A percentile compares a stretch with the other conserved stretches of the same genome.
Evolutionary conservation across 148 eudicot genomes (phyloP).

Genomic region (Polygonum maritimum): DNA sequence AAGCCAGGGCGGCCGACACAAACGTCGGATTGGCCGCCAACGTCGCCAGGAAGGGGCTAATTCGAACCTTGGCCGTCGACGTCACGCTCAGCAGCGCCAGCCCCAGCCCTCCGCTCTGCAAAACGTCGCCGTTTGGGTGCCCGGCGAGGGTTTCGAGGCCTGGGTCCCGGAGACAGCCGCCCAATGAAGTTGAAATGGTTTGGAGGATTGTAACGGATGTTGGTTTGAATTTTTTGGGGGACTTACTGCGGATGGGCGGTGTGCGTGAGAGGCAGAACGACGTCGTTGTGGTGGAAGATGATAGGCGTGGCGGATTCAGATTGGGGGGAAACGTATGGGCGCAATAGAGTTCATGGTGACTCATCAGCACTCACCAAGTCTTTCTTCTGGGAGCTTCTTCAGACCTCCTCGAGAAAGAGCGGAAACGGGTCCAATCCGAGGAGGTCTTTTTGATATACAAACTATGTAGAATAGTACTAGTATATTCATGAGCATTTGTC

Average conservation of each 20-base stretch:
- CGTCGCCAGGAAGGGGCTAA: constrained; percentile 61
- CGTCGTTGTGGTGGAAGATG: constrained; percentile 4
- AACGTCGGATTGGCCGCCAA: constrained; percentile 71
- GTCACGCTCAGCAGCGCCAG: constrained; percentile 54
- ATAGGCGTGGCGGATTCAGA: constrained; percentile 10
- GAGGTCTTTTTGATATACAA: neutral
- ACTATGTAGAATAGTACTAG: too few species aligned
- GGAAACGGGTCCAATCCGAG: neutral
- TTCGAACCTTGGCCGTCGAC: constrained; percentile 43
- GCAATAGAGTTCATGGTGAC: constrained; percentile 28
- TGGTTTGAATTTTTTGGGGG: constrained; percentile 8
- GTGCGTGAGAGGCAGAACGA: constrained; percentile 17
- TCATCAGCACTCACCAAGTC: constrained; percentile 16
- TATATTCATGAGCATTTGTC: too few species aligned
- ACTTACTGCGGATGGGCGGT: neutral
- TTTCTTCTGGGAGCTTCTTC: neutral
- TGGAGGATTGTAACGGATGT: neutral
- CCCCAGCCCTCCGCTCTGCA: constrained; percentile 50
- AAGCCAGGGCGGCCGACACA: constrained; percentile 62
- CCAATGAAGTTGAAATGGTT: constrained; percentile 16
- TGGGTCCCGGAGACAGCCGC: constrained; percentile 15
- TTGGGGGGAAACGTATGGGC: constrained; percentile 11
- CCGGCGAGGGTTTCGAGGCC: constrained; percentile 5
- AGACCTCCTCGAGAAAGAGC: constrained; percentile 3
- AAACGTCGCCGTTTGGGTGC: neutral